Conservation (phyloP, 192 early-diverging fungal species). For the Haplosporangium gracile region DNA sequence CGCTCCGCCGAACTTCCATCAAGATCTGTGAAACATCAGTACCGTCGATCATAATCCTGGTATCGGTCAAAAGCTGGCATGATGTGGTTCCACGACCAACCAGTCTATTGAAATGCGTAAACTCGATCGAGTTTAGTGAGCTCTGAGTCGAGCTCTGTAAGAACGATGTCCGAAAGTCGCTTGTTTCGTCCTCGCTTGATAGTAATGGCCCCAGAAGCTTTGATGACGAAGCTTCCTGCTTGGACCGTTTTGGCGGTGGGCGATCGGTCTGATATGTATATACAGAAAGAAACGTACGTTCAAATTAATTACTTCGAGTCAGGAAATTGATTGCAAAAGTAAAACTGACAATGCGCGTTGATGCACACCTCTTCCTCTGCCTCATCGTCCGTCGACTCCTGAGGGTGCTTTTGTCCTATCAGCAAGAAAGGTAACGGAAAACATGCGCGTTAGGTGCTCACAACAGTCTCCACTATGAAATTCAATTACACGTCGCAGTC, state of each 20-base stretch:
- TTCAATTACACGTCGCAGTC: neutral
- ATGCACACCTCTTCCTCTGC: no score
- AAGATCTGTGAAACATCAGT: neutral
- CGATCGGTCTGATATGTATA: neutral
- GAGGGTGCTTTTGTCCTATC: no score
- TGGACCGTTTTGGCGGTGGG: neutral
- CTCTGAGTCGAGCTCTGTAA: neutral
- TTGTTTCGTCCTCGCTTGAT: constrained; percentile 1
- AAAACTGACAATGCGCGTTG: neutral
- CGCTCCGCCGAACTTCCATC: neutral
- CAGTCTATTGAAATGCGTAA: neutral
- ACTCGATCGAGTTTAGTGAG: neutral
- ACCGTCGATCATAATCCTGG: neutral
- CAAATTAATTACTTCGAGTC: neutral
- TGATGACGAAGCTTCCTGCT: neutral
- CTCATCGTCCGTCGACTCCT: no score
- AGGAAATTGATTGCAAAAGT: neutral
- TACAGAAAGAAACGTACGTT: neutral
- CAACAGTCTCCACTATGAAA: neutral
- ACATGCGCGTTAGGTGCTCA: no score
- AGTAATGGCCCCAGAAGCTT: neutral
- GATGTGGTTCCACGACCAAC: neutral
- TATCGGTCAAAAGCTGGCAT: neutral
- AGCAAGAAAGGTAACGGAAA: no score
- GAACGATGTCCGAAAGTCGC: neutral